Evolutionary conservation across 2,329 filamentous ascomycete species (phyloP).

Genomic region (Alternaria consortialis): DNA sequence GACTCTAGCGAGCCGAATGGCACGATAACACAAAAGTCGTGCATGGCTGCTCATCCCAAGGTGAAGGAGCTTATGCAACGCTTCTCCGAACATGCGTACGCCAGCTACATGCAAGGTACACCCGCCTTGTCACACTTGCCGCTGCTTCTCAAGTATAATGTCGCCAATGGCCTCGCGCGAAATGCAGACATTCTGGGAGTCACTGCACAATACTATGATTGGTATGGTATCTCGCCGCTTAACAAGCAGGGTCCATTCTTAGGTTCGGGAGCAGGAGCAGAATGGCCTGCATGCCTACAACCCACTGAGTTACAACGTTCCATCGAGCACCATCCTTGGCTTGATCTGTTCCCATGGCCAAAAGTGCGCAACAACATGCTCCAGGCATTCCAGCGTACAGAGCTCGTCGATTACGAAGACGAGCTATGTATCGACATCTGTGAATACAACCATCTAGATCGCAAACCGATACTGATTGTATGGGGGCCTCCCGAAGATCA

Average conservation of each 20-base stretch:
- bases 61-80: conserved; percentile 21
- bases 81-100: conserved; percentile 29
- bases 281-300: neutral
- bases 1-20: neutral
- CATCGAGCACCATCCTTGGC: conserved; percentile 54
- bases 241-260: conserved; percentile 12
- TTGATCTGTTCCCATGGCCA: conserved; percentile 52
- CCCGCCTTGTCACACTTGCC: conserved; percentile 20
- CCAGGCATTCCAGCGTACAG: conserved; percentile 37
- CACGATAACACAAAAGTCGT: neutral
- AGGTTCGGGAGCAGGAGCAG: neutral
- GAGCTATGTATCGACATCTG: conserved; percentile 32
- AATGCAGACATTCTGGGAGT: conserved; percentile 24
- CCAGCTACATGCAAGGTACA: conserved; percentile 26
- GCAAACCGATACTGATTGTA: conserved; percentile 50
- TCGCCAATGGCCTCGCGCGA: conserved; percentile 15
- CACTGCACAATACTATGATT: conserved; percentile 15
- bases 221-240: conserved; percentile 28
- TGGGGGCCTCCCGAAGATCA: conserved; percentile 61
- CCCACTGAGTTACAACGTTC: conserved; percentile 42
- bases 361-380: conserved; percentile 52
- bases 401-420: conserved; percentile 37
- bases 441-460: conserved; percentile 10
- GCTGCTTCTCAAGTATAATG: conserved; percentile 26
- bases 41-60: conserved; percentile 13